Evolutionary conservation across 352 stramenopile species (phyloP), one percentile per base, ranked within the genome.

Genomic region (Blastocystis sp.): DNA sequence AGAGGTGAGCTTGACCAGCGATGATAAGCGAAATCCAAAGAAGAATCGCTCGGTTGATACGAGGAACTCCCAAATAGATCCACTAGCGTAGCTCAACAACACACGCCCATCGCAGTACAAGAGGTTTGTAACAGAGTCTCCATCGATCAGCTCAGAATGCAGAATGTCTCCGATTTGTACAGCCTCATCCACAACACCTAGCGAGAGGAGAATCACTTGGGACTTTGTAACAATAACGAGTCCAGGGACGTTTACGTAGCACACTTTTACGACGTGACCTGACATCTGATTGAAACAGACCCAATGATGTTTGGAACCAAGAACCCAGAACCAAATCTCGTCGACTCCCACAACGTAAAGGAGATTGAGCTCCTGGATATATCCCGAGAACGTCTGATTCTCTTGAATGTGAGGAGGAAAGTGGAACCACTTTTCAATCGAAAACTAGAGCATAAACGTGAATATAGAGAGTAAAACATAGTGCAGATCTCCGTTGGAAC

Each of bases 351-450:
- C 53, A 85, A 85, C 56, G 53, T 53, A 66, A 9, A 85, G 18
- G 30, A 66, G 39, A 45, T 85, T 85, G 20, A 69, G 53, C 20
- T 85, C 73, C 18, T 45, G 59, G n/a, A 85, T 45, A 50, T 85
- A 85, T 16, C 73, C 47, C 34, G 73, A 68, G 2, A 68, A 11
- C n/a, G 73, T 47, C 24, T 41, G 34, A 43, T 6, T 43, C 2
- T 85, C 73, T n/a, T 65, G 73, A 62, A 85, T 68, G 1, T 54
- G 3, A 2, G 73, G 73, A 34, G 73, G 73, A 85, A 54, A 85
- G 3, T 20, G 20, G 47, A 85, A 50, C 20, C 30, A 53, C 26
- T 20, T 30, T 8, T 85, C 37, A 11, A 85, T 34, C 0, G 37
- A 13, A 45, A 85, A 85, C 73, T 85, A 85, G 11, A 50, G 2